These are phyloP conservation scores for Haberlea rhodopensis DNA, from an alignment of 257 asterid species.

Conservation along the genomic window DNA sequence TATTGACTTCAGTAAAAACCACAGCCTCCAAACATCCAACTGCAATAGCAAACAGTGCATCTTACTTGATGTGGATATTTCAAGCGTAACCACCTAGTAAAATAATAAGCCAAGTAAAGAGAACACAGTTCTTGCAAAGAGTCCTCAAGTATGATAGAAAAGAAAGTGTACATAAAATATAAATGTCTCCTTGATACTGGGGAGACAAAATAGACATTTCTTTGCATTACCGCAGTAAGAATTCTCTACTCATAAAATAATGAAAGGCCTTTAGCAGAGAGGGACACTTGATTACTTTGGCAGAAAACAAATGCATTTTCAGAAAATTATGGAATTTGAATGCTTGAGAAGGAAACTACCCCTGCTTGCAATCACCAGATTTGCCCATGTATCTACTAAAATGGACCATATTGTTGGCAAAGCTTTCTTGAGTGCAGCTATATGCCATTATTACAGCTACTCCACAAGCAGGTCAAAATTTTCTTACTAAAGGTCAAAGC, in stretches of 20 bases:
- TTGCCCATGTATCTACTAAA: neutral
- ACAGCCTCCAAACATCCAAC: slow-evolving; percentile 68
- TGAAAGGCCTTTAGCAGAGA: neutral
- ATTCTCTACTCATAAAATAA: neutral
- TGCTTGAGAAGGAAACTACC: neutral
- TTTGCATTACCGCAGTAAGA: too few relatives aligned
- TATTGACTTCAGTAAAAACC: slow-evolving; percentile 59
- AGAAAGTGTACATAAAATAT: slow-evolving; percentile 3
- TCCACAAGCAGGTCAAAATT: too few relatives aligned
- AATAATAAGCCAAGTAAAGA: neutral
- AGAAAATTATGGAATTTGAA: neutral
- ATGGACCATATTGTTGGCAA: neutral
- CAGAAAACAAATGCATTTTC: neutral
- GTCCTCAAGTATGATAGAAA: neutral
- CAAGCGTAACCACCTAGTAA: neutral
- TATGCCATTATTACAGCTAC: too few relatives aligned
- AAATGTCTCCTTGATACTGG: neutral
- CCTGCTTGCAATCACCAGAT: neutral
- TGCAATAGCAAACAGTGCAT: slow-evolving; percentile 27
- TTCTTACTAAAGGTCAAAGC: too few relatives aligned
- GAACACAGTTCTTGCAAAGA: neutral
- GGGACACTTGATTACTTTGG: neutral
- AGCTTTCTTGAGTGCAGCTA: neutral
- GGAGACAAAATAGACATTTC: too few relatives aligned
- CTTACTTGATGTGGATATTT: neutral